Percentiles rank a stretch among this genome's conserved stretches.
Conservation (phyloP, 306 rosid genomes). For the Cicer pinnatifidum region DNA sequence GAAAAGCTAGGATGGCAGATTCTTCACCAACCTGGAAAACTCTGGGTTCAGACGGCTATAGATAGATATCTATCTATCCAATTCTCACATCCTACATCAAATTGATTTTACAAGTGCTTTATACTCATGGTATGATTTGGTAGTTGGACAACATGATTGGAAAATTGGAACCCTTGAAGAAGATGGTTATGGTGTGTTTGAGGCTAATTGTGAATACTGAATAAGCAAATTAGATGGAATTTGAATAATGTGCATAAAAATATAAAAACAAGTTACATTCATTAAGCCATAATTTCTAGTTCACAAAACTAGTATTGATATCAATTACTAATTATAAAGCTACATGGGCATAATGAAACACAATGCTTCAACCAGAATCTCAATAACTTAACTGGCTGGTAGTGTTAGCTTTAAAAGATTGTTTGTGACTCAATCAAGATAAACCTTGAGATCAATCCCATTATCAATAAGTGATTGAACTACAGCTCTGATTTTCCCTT, state of each 20-base stretch:
- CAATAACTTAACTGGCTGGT: not conserved
- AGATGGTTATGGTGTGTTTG: not conserved
- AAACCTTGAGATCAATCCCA: slow-evolving; percentile 88
- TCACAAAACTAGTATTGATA: slow-evolving; percentile 2
- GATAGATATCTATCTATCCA: too few relatives aligned
- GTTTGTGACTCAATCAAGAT: slow-evolving; percentile 62
- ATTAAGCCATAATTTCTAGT: not conserved
- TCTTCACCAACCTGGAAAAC: too few relatives aligned
- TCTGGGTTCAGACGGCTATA: too few relatives aligned
- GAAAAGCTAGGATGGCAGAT: too few relatives aligned
- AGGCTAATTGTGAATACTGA: too few relatives aligned
- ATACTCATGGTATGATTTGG: not conserved
- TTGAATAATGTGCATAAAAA: too few relatives aligned
- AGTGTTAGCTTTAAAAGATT: slow-evolving; percentile 1
- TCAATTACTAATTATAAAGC: slow-evolving; percentile 21
- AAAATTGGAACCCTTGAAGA: not conserved
- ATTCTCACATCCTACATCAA: too few relatives aligned
- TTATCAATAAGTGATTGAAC: slow-evolving; percentile 93
- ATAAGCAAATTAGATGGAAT: too few relatives aligned
- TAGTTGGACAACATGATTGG: not conserved
- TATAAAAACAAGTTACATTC: not conserved
- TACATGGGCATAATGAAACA: slow-evolving; percentile 34
- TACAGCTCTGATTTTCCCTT: slow-evolving; percentile 96
- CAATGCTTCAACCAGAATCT: slow-evolving; percentile 31
- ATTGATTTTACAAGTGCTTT: too few relatives aligned